phyloP scores from a whole-genome alignment of 805 yeast genomes.

The Yarrowia osloensis region DNA sequence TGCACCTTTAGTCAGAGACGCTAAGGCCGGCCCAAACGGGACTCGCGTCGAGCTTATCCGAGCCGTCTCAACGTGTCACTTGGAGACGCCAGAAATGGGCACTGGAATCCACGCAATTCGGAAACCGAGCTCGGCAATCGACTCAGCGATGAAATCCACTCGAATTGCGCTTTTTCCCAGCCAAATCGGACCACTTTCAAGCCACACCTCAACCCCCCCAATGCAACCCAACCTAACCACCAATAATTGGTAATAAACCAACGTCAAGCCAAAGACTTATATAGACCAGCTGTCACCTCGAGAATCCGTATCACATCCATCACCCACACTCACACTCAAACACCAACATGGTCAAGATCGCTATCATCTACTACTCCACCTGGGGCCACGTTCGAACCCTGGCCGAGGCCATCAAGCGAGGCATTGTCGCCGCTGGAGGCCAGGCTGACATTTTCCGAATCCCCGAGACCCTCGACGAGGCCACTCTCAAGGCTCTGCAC shows the following conservation, averaged over 20 bases:
- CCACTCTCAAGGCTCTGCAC: conserved; percentile 60
- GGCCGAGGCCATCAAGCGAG: conserved; percentile 69
- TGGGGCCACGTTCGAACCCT: conserved; percentile 74
- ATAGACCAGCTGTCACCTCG: neutral
- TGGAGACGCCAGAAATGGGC: neutral
- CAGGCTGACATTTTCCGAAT: conserved; percentile 73
- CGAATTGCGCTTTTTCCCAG: neutral
- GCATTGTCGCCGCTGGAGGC: conserved; percentile 71
- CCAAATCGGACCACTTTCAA: neutral
- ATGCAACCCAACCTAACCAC: neutral
- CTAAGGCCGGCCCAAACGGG: neutral
- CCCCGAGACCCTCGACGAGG: conserved; percentile 71
- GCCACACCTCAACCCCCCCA: neutral
- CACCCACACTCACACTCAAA: neutral
- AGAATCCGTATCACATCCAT: neutral
- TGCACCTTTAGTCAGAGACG: conserved; percentile 7
- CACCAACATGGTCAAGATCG: conserved; percentile 50
- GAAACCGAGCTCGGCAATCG: neutral
- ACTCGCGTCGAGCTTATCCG: neutral
- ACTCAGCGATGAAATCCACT: neutral
- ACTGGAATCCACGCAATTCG: too few relatives aligned
- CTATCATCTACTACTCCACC: conserved; percentile 76
- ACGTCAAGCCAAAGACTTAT: neutral
- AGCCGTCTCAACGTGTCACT: neutral
- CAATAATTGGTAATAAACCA: neutral